These are phyloP conservation scores for Saturnispora zaruensis DNA, from an alignment of 805 yeast species.

Conservation along the genomic window DNA sequence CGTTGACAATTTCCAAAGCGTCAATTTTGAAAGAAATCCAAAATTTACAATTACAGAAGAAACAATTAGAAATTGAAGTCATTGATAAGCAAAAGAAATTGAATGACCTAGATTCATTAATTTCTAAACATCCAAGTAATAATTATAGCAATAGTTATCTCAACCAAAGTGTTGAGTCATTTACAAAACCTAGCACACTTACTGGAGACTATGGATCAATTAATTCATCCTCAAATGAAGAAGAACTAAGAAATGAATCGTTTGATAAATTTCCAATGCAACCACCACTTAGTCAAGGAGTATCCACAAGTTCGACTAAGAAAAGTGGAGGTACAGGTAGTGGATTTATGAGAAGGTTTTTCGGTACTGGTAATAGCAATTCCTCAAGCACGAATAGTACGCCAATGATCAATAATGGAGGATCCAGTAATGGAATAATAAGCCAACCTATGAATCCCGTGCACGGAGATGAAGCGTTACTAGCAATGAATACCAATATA, in stretches of 20 bases:
- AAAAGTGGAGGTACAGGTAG: slow-evolving; percentile 11
- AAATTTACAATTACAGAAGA: slow-evolving; percentile 40
- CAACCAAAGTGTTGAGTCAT: slow-evolving; percentile 9
- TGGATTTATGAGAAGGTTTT: slow-evolving; percentile 26
- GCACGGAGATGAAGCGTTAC: slow-evolving; percentile 21
- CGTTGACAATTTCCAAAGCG: slow-evolving; percentile 34
- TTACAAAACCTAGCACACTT: background rate
- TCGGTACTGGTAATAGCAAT: slow-evolving; percentile 17
- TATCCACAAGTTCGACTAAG: slow-evolving; percentile 8
- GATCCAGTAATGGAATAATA: slow-evolving; percentile 14
- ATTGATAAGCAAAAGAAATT: slow-evolving; percentile 14
- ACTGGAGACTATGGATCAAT: slow-evolving; percentile 2
- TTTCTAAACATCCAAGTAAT: slow-evolving; percentile 5
- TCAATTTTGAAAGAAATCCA: slow-evolving; percentile 42
- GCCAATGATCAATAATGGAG: slow-evolving; percentile 3
- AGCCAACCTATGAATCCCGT: slow-evolving; percentile 28
- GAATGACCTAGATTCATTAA: slow-evolving; percentile 13
- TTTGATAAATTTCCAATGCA: slow-evolving; percentile 2
- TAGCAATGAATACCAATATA: slow-evolving; percentile 7
- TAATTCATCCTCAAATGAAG: slow-evolving; percentile 9
- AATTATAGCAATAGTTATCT: background rate
- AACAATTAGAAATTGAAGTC: slow-evolving; percentile 39
- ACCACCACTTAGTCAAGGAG: slow-evolving; percentile 1
- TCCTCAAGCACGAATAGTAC: slow-evolving; percentile 14
- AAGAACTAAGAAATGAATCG: background rate